phyloP scores from a whole-genome alignment of 2,329 filamentous ascomycete genomes.

The Aspergillus viridinutans region DNA sequence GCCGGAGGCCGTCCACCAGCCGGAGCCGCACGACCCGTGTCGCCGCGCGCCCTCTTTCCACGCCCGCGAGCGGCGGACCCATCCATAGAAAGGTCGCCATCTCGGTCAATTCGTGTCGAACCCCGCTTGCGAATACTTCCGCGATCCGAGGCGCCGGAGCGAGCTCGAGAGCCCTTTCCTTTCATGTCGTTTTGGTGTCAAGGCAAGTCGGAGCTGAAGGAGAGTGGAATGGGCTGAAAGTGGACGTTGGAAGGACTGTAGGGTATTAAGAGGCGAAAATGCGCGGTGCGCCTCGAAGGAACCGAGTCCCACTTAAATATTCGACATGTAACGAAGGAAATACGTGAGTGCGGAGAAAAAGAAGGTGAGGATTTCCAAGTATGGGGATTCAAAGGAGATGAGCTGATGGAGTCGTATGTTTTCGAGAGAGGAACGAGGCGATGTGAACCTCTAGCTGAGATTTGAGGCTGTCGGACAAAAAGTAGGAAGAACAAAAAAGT shows the following conservation, averaged over 20 bases:
- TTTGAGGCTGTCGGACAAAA: background rate
- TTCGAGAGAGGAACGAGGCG: constrained; percentile 1
- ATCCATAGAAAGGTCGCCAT: constrained; percentile 61
- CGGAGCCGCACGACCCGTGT: constrained; percentile 20
- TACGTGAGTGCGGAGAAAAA: background rate
- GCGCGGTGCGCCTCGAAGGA: constrained; percentile 26
- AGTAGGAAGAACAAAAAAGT: constrained; percentile 27
- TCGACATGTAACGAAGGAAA: constrained; percentile 19
- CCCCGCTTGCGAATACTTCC: constrained; percentile 52
- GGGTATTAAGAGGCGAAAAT: constrained; percentile 10
- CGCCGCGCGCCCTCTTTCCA: constrained; percentile 33
- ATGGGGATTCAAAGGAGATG: background rate
- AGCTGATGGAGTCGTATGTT: too few relatives aligned
- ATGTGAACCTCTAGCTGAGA: background rate
- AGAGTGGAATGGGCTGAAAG: background rate
- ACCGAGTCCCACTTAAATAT: constrained; percentile 6
- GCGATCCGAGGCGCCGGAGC: constrained; percentile 32
- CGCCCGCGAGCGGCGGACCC: constrained; percentile 34
- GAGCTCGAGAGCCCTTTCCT: constrained; percentile 28
- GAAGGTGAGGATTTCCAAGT: background rate
- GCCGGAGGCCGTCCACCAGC: constrained; percentile 18
- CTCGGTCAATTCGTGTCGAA: constrained; percentile 49
- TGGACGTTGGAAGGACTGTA: background rate
- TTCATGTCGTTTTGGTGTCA: constrained; percentile 27
- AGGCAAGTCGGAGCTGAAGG: background rate